These are phyloP conservation scores for Amaranthus hypochondriacus DNA, from an alignment of 148 eudicot species.

Conservation along the genomic window DNA sequence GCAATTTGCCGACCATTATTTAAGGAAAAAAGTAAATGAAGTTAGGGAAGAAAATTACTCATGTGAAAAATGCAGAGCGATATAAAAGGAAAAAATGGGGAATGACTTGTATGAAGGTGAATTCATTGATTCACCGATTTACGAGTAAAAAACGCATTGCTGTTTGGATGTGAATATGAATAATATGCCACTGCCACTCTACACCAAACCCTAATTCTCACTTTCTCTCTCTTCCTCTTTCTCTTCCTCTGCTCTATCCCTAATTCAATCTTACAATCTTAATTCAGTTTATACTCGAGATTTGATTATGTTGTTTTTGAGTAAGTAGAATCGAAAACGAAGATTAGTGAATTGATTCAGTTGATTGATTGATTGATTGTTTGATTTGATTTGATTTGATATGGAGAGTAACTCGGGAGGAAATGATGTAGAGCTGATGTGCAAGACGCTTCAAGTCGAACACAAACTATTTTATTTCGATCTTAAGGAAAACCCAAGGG, in stretches of 20 bases:
- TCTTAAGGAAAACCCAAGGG: constrained; percentile 97
- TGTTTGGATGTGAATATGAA: constrained; percentile 2
- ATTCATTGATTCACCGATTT: too few relatives aligned
- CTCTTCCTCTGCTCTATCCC: neutral
- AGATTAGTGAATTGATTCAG: neutral
- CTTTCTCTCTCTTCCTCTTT: neutral
- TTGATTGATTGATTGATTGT: neutral
- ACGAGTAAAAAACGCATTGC: constrained; percentile 5
- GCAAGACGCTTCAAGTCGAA: constrained; percentile 91
- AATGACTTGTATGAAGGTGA: neutral
- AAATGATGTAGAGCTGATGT: constrained; percentile 72
- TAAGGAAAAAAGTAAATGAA: neutral
- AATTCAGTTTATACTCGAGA: neutral
- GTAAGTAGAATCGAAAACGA: neutral
- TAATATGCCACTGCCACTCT: too few relatives aligned
- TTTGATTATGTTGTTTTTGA: neutral
- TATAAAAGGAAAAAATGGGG: neutral
- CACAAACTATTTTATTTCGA: constrained; percentile 95
- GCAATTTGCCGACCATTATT: neutral
- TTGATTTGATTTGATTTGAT: neutral
- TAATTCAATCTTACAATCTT: too few relatives aligned
- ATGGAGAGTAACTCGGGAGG: constrained; percentile 69
- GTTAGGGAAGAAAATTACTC: neutral
- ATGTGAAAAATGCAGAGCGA: neutral
- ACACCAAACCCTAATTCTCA: constrained; percentile 2